Evolutionary conservation across 2,329 filamentous ascomycete species (phyloP).

Genomic region (Pyrenophora seminiperda): DNA sequence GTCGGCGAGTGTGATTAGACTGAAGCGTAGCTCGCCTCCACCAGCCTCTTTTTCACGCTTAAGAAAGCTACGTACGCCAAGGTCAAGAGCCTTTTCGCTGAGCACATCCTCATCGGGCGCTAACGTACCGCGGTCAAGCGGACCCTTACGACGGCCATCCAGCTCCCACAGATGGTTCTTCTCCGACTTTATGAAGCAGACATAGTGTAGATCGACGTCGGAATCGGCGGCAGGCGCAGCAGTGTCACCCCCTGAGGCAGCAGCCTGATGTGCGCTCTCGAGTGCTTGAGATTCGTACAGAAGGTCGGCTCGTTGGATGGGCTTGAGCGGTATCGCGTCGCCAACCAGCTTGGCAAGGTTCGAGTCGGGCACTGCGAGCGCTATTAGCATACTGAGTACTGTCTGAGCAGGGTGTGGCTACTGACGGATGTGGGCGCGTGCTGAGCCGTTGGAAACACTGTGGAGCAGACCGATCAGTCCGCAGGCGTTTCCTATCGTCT

Average conservation of each 20-base stretch:
- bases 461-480: constrained; percentile 90
- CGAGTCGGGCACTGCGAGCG: constrained; percentile 52
- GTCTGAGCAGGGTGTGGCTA: background rate
- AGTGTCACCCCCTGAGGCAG: constrained; percentile 79
- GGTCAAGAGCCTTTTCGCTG: constrained; percentile 72
- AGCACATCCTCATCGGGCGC: constrained; percentile 55
- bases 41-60: constrained; percentile 60
- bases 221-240: constrained; percentile 76
- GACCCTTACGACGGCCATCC: constrained; percentile 75
- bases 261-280: constrained; percentile 77
- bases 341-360: constrained; percentile 69
- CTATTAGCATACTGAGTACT: constrained; percentile 19
- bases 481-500: constrained; percentile 94
- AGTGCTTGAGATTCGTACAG: constrained; percentile 78
- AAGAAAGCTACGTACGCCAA: constrained; percentile 69
- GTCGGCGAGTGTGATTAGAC: constrained; percentile 64
- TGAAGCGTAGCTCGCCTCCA: constrained; percentile 66
- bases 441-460: constrained; percentile 78
- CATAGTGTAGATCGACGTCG: constrained; percentile 91
- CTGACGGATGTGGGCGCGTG: constrained; percentile 53
- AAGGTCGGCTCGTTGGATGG: constrained; percentile 69
- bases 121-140: constrained; percentile 64
- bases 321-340: constrained; percentile 71
- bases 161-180: constrained; percentile 78
- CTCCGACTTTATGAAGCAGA: constrained; percentile 82